Conservation (phyloP, 768 basidiomycete genomes). For the Termitomyces sp. region DNA sequence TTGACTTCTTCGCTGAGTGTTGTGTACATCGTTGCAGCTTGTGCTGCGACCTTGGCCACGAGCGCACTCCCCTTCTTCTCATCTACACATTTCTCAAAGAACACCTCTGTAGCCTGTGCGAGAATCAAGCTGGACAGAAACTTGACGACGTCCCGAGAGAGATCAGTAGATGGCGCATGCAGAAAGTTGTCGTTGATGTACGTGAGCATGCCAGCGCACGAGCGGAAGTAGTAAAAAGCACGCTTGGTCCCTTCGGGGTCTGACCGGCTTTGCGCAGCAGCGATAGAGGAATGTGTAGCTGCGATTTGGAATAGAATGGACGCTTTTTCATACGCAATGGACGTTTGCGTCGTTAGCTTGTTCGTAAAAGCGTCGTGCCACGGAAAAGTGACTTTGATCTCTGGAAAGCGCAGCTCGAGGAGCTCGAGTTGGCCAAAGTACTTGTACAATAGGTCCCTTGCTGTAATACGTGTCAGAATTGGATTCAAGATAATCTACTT, state of each 20-base stretch:
- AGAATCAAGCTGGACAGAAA: constrained; percentile 85
- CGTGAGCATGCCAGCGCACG: constrained; percentile 93
- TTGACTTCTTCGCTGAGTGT: constrained; percentile 89
- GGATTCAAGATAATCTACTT: no score
- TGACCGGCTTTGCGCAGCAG: constrained; percentile 77
- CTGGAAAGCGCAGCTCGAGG: constrained; percentile 93
- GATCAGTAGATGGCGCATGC: constrained; percentile 94
- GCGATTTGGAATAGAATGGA: constrained; percentile 97
- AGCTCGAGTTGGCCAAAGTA: constrained; percentile 99
- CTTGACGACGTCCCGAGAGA: constrained; percentile 92
- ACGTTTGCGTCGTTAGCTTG: constrained; percentile 92
- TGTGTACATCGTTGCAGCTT: constrained; percentile 79
- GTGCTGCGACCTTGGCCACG: constrained; percentile 80
- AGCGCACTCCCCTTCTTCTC: constrained; percentile 86
- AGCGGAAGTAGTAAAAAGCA: constrained; percentile 87
- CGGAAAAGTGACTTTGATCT: constrained; percentile 93
- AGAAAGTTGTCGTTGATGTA: constrained; percentile 99
- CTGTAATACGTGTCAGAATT: constrained; percentile 31
- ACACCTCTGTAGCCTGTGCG: constrained; percentile 94
- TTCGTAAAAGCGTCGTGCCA: constrained; percentile 97
- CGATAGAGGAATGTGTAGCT: constrained; percentile 89
- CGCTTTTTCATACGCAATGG: constrained; percentile 97
- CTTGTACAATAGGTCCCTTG: constrained; percentile 94
- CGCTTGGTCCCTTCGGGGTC: constrained; percentile 92
- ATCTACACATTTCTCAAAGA: constrained; percentile 90